A percentile compares a stretch with the other conserved stretches of the same genome.
phyloP scores from a whole-genome alignment of 2,329 filamentous ascomycete species.

The Arthrobotrys conoides region DNA sequence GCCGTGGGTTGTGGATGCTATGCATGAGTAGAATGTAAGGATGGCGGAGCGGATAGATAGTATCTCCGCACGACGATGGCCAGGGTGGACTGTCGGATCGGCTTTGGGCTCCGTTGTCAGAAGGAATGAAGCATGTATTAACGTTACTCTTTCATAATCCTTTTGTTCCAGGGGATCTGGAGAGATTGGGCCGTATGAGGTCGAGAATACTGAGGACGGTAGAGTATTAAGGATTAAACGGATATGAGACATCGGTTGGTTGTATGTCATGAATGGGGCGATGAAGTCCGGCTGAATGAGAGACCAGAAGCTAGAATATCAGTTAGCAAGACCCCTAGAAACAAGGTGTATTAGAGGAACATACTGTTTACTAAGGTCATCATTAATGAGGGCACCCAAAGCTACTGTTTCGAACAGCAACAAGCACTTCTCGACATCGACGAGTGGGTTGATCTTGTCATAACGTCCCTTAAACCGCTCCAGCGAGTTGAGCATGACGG shows the following conservation, averaged over 20 bases:
- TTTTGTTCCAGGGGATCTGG: slow-evolving; percentile 41
- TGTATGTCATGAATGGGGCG: slow-evolving; percentile 52
- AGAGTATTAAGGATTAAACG: slow-evolving; percentile 46
- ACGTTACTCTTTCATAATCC: slow-evolving; percentile 45
- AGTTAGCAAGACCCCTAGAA: slow-evolving; percentile 5
- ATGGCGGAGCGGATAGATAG: slow-evolving; percentile 36
- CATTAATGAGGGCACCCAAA: slow-evolving; percentile 37
- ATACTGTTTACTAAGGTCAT: slow-evolving; percentile 43
- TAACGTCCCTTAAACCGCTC: slow-evolving; percentile 51
- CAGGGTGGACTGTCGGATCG: slow-evolving; percentile 11
- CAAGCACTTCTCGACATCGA: slow-evolving; percentile 55
- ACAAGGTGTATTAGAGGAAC: not conserved
- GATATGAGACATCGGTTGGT: slow-evolving; percentile 53
- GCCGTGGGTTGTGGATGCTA: slow-evolving; percentile 47
- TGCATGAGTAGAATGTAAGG: slow-evolving; percentile 53
- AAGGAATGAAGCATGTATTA: slow-evolving; percentile 58
- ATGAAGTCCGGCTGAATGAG: slow-evolving; percentile 49
- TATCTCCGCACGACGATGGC: slow-evolving; percentile 47
- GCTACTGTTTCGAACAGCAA: slow-evolving; percentile 46
- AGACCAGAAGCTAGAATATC: slow-evolving; percentile 44
- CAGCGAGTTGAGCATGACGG: slow-evolving; percentile 52
- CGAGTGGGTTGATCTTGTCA: slow-evolving; percentile 38
- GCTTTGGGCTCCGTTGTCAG: slow-evolving; percentile 54
- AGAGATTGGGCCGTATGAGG: slow-evolving; percentile 49
- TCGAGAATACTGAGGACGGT: slow-evolving; percentile 45